Conservation (phyloP, 768 basidiomycete species). For the Collybia sordida region DNA sequence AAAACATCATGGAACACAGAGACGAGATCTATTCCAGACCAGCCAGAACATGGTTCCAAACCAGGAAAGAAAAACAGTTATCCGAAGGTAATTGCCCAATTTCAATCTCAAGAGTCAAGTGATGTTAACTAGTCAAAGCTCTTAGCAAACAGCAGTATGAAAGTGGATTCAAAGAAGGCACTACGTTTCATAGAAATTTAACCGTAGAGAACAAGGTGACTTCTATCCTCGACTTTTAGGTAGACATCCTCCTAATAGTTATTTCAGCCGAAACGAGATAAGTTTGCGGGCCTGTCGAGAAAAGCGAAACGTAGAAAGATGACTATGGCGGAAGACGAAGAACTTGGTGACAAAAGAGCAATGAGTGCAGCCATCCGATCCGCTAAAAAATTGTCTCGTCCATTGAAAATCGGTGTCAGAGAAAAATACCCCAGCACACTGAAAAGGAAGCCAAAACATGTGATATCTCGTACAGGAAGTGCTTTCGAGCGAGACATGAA, state of each 20-base stretch:
- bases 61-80: conserved; percentile 74
- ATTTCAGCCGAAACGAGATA: conserved; percentile 70
- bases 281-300: conserved; percentile 82
- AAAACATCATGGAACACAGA: conserved; percentile 94
- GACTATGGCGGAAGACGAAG: conserved; percentile 78
- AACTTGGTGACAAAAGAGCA: conserved; percentile 49
- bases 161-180: conserved; percentile 41
- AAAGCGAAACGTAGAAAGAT: conserved; percentile 86
- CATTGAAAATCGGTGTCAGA: conserved; percentile 70
- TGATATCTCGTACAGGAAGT: conserved; percentile 30
- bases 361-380: conserved; percentile 79
- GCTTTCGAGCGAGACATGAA: conserved; percentile 65
- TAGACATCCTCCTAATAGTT: neutral
- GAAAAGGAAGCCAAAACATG: conserved; percentile 32
- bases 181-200: conserved; percentile 33
- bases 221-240: conserved; percentile 1
- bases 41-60: conserved; percentile 99
- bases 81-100: conserved; percentile 59
- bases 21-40: conserved; percentile 92
- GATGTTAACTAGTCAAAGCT: conserved; percentile 40
- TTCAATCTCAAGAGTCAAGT: neutral
- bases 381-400: conserved; percentile 78
- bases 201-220: conserved; percentile 41
- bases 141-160: conserved; percentile 78
- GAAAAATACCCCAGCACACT: conserved; percentile 30